These are phyloP conservation scores for Niveomyces coronatus DNA, from an alignment of 2,329 filamentous ascomycete genomes.

Conservation along the genomic window DNA sequence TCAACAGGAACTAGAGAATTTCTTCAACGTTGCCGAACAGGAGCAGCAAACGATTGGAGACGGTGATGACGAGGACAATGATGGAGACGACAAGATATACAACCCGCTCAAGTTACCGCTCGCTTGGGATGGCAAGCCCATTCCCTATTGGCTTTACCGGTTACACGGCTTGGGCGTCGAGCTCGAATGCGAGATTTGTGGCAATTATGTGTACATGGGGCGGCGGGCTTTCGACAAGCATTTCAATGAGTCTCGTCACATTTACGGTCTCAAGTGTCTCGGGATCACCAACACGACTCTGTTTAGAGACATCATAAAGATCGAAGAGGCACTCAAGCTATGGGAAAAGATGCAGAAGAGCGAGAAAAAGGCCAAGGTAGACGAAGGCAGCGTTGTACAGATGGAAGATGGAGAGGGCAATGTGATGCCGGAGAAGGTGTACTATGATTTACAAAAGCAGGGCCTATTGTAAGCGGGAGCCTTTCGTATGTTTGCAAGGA, in stretches of 20 bases:
- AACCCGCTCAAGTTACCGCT: constrained; percentile 93
- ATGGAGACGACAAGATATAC: constrained; percentile 83
- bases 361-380: constrained; percentile 64
- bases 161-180: constrained; percentile 91
- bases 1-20: constrained; percentile 82
- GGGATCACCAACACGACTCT: constrained; percentile 86
- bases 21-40: constrained; percentile 44
- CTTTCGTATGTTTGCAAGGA: too few species aligned
- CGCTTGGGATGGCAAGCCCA: constrained; percentile 97
- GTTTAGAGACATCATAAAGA: constrained; percentile 88
- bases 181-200: constrained; percentile 91
- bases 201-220: constrained; percentile 98
- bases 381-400: constrained; percentile 79
- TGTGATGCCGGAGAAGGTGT: constrained; percentile 98
- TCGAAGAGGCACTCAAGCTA: constrained; percentile 76
- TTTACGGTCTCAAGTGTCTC: constrained; percentile 87
- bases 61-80: constrained; percentile 59
- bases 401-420: constrained; percentile 98
- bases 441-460: constrained; percentile 88
- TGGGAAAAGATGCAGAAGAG: constrained; percentile 92
- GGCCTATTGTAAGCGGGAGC: constrained; percentile 65
- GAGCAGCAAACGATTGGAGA: constrained; percentile 33
- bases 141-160: constrained; percentile 98
- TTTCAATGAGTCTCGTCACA: constrained; percentile 87
- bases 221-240: constrained; percentile 95